phyloP scores from a whole-genome alignment of 495 filamentous ascomycete genomes.

The Lepidopterella palustris region DNA sequence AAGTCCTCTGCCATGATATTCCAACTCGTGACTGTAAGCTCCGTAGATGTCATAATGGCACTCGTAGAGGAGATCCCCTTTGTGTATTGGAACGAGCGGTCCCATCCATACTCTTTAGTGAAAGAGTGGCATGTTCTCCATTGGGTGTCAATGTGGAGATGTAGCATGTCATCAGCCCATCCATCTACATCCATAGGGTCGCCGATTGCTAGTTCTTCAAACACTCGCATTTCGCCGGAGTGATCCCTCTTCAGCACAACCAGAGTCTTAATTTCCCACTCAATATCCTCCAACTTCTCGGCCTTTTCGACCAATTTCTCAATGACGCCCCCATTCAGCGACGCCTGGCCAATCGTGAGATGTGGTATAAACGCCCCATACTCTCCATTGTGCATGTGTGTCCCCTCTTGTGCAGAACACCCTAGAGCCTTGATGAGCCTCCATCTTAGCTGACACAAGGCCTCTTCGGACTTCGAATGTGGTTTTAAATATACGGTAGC shows the following conservation, averaged over 20 bases:
- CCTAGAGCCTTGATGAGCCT: not conserved
- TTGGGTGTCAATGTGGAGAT: not conserved
- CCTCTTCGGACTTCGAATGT: not conserved
- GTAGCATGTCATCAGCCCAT: not conserved
- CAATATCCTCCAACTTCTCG: conserved; percentile 65
- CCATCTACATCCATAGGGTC: not conserved
- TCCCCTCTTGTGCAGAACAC: not conserved
- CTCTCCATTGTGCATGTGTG: too few relatives aligned
- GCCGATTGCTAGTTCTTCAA: not conserved
- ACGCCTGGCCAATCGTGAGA: not conserved
- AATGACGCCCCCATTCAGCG: conserved; percentile 56
- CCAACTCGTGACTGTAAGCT: not conserved
- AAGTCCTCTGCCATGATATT: not conserved
- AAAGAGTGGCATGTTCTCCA: not conserved
- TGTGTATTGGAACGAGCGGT: not conserved
- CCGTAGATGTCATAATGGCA: not conserved
- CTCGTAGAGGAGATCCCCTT: not conserved
- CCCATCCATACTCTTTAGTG: not conserved
- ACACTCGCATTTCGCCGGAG: not conserved
- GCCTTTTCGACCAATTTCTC: conserved; percentile 72
- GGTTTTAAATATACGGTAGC: not conserved
- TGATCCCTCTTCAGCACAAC: not conserved
- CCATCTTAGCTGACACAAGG: not conserved
- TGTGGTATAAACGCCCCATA: not conserved
- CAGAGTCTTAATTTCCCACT: conserved; percentile 68